Conservation (phyloP, 164 flowering plant genomes). For the Vitis cinerea region DNA sequence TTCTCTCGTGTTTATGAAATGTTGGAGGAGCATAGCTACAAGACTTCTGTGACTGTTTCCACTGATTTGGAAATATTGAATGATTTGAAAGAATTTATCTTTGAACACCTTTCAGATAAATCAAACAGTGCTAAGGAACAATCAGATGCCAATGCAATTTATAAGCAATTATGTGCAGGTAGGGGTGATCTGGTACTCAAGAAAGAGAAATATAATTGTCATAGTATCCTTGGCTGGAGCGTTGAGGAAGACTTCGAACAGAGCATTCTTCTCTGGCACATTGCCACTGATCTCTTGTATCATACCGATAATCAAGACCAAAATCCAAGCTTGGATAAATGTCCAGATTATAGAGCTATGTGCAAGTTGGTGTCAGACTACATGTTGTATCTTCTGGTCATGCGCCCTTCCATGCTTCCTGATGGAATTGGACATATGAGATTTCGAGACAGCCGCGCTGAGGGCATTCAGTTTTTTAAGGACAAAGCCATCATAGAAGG, state of each 20-base stretch:
- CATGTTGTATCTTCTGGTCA: conserved; percentile 8
- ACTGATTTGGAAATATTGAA: neutral
- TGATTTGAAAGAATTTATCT: neutral
- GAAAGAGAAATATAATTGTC: neutral
- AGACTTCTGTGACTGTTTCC: neutral
- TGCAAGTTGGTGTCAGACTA: conserved; percentile 17
- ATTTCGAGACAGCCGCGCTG: conserved; percentile 16
- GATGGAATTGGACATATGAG: conserved; percentile 16
- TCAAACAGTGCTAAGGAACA: too few species aligned
- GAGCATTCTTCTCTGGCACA: conserved; percentile 23
- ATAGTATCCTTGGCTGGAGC: neutral
- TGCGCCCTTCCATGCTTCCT: too few species aligned
- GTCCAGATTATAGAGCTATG: neutral
- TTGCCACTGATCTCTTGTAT: conserved; percentile 20
- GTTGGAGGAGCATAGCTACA: too few species aligned
- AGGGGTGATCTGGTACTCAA: neutral
- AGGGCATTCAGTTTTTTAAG: conserved; percentile 9
- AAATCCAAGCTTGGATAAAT: too few species aligned
- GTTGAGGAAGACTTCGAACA: neutral
- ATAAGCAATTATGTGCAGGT: neutral
- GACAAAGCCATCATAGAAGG: neutral
- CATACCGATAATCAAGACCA: neutral
- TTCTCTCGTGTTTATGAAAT: too few species aligned
- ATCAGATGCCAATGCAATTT: neutral
- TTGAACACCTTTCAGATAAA: neutral